Percentiles rank a stretch among this genome's conserved stretches.
phyloP scores from a whole-genome alignment of 1,139 yeast species.

The Candida sanyaensis region DNA sequence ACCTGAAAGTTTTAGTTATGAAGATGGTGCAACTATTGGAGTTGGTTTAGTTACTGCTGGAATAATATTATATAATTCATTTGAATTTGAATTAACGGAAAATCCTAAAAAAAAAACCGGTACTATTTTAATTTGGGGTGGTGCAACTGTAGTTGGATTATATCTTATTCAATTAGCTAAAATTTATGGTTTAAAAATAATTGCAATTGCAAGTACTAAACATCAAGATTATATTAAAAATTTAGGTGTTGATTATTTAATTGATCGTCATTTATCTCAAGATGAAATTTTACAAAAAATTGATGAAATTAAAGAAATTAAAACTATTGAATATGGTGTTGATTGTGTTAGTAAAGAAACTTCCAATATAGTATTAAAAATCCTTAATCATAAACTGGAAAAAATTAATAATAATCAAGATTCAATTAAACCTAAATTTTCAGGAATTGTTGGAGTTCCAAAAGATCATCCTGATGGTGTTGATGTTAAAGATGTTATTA shows the following conservation, averaged over 20 bases:
- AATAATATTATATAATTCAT: slow-evolving; percentile 33
- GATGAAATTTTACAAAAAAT: slow-evolving; percentile 21
- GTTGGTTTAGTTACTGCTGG: slow-evolving; percentile 52
- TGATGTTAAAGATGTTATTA: slow-evolving; percentile 28
- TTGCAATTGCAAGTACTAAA: slow-evolving; percentile 37
- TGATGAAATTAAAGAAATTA: slow-evolving; percentile 15
- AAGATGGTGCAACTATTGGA: slow-evolving; percentile 48
- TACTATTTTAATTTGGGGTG: slow-evolving; percentile 48
- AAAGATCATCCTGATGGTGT: slow-evolving; percentile 24
- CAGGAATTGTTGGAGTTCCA: slow-evolving; percentile 45
- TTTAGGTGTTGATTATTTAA: slow-evolving; percentile 41
- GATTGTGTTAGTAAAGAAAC: slow-evolving; percentile 49
- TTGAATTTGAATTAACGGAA: slow-evolving; percentile 18
- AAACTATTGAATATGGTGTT: slow-evolving; percentile 32
- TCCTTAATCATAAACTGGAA: slow-evolving; percentile 19
- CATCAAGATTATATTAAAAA: slow-evolving; percentile 31
- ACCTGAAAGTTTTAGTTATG: slow-evolving; percentile 28
- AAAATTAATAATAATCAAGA: neutral
- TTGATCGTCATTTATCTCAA: slow-evolving; percentile 33
- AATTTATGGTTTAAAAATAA: slow-evolving; percentile 38
- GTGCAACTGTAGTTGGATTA: slow-evolving; percentile 48
- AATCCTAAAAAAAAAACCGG: slow-evolving; percentile 12
- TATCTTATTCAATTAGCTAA: slow-evolving; percentile 44
- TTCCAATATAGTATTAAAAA: slow-evolving; percentile 28
- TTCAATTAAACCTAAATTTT: slow-evolving; percentile 20